Base-by-base conservation (phyloP, 1,284 basidiomycete genomes). In the Lignosus rhinocerotis region DNA sequence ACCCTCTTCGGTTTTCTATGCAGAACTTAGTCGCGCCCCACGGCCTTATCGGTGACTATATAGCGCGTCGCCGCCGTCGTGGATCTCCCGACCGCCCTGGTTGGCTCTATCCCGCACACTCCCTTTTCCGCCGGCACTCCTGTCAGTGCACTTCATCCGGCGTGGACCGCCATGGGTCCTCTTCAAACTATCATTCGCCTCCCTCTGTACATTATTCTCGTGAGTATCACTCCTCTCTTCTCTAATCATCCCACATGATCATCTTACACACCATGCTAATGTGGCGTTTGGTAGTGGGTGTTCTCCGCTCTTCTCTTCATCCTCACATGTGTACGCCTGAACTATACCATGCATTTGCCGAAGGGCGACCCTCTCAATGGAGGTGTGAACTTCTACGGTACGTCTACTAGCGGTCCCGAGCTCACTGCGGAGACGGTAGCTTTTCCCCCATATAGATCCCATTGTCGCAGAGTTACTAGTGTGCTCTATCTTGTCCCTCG, bases 341-440 rank as follows among this genome's bases (percentile, higher is more conserved):
- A 81, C 60, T 89, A 89, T 69, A 91, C 88, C n/a, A 79, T 78
- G 43, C 79, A 86, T 62, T 66, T 88, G 6, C 78, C 80, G 6
- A 47, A 61, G 19, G 73, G 71, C 32, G 87, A 89, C 66, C 79
- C 87, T 2, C 71, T 89, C 49, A 87, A 90, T 67, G 64, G 71
- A 19, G 86, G 85, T 4, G 65, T 69, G 8, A 68, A 73, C 60
- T 90, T 88, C 72, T 86, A 86, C 68, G 87, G 88, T 86, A 68
- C 9, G 57, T 57, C n/a, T 8, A 16, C 21, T 16, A 3, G 11
- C 17, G 3, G 12, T 43, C 11, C 1, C 12, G 6, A 6, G 14
- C 9, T 11, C 4, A 21, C 5, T n/a, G 3, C 34, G 10, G 25
- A 16, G 46, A 34, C 36, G 11, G 8, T 52, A 25, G 31, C 25